These are phyloP conservation scores for Aspergillus cavernicola DNA, from an alignment of 495 filamentous ascomycete genomes.

Conservation along the genomic window DNA sequence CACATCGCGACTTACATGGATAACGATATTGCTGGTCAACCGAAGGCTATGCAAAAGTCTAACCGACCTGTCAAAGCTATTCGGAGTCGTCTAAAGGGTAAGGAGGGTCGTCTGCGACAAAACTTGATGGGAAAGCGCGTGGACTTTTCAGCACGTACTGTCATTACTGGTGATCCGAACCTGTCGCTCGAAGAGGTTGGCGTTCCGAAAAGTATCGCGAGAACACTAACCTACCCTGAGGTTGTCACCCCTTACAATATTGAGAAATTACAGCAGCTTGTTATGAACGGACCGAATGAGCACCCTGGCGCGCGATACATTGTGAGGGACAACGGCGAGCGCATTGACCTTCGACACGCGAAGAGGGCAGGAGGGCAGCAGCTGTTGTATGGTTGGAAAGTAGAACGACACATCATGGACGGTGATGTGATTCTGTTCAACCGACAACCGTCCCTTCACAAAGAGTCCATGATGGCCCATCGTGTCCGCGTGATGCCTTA, in stretches of 20 bases:
- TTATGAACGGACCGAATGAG: constrained; percentile 88
- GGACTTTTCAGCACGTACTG: constrained; percentile 98
- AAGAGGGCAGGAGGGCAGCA: constrained; percentile 77
- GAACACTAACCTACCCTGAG: constrained; percentile 90
- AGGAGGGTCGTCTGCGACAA: constrained; percentile 93
- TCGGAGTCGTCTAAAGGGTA: constrained; percentile 93
- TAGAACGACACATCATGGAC: constrained; percentile 91
- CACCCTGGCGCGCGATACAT: constrained; percentile 96
- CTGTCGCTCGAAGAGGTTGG: constrained; percentile 94
- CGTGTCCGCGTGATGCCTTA: constrained; percentile 97
- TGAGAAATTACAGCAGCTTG: constrained; percentile 77
- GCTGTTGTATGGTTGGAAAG: constrained; percentile 95
- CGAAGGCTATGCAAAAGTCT: constrained; percentile 93
- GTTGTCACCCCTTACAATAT: constrained; percentile 99
- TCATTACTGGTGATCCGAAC: constrained; percentile 98
- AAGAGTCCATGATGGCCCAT: constrained; percentile 99
- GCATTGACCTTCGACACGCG: constrained; percentile 90
- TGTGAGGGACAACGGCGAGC: constrained; percentile 82
- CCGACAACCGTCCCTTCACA: constrained; percentile 96
- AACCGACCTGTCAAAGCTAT: constrained; percentile 95
- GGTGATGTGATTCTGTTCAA: constrained; percentile 99
- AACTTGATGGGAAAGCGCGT: constrained; percentile 99
- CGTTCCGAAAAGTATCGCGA: constrained; percentile 84
- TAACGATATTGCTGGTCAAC: constrained; percentile 95
- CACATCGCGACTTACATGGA: constrained; percentile 99